Percentiles rank a stretch among this genome's conserved stretches.
phyloP scores from a whole-genome alignment of 2,329 filamentous ascomycete species.

The Aspergillus fumigatus region DNA sequence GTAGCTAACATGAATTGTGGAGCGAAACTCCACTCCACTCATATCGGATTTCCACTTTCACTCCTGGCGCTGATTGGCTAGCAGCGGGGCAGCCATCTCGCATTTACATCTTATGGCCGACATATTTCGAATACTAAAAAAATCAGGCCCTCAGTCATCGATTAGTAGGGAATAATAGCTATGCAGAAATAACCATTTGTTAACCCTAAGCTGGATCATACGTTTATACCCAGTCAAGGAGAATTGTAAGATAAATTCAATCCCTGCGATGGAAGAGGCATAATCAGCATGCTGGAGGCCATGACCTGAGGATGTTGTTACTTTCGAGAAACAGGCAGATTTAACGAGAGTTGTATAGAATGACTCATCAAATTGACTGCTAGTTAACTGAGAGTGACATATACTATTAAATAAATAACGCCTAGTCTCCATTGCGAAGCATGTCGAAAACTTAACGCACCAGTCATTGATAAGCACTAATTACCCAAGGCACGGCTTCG shows the following conservation, averaged over 20 bases:
- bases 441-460: not conserved
- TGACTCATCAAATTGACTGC: not conserved
- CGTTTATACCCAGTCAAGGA: no score
- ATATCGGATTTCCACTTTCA: not conserved
- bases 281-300: no score
- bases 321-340: no score
- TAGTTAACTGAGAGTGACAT: not conserved
- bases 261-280: no score
- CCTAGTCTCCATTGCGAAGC: not conserved
- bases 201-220: no score
- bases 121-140: not conserved
- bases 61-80: not conserved
- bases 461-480: not conserved
- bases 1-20: not conserved
- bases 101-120: no score
- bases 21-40: not conserved
- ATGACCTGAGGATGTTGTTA: no score
- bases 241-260: no score
- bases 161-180: not conserved
- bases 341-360: not conserved
- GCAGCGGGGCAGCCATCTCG: no score
- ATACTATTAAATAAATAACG: not conserved
- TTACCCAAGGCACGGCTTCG: not conserved
- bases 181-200: not conserved
- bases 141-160: not conserved